Evolutionary conservation across 768 basidiomycete species (phyloP).

Genomic region (Lentinus tigrinus): DNA sequence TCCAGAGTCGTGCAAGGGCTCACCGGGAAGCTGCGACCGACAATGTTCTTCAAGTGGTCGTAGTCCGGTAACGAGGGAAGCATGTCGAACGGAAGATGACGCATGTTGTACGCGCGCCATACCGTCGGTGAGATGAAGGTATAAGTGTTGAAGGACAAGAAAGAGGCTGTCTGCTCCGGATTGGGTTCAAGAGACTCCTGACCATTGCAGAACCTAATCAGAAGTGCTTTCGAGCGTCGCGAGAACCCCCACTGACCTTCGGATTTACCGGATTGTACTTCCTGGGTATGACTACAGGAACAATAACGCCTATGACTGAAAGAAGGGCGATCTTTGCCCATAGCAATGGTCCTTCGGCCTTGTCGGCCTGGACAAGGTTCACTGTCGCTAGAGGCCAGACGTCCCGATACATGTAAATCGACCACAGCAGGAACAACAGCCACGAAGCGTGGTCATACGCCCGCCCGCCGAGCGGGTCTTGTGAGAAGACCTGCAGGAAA

Average conservation of each 20-base stretch:
- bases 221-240: not conserved
- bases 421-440: constrained; percentile 33
- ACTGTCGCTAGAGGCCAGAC: constrained; percentile 41
- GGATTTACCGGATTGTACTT: constrained; percentile 41
- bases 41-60: constrained; percentile 28
- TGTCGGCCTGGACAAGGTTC: constrained; percentile 33
- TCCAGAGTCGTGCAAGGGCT: constrained; percentile 6
- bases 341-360: constrained; percentile 30
- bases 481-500: constrained; percentile 27
- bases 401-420: constrained; percentile 36
- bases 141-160: constrained; percentile 40
- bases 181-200: constrained; percentile 22
- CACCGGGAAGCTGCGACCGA: constrained; percentile 26
- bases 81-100: constrained; percentile 31
- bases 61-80: constrained; percentile 36
- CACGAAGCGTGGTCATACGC: constrained; percentile 32
- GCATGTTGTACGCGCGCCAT: constrained; percentile 27
- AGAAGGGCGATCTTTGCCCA: constrained; percentile 39
- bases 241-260: constrained; percentile 21
- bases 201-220: not conserved
- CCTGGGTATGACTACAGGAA: constrained; percentile 40
- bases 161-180: constrained; percentile 47
- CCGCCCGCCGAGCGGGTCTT: constrained; percentile 21
- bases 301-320: constrained; percentile 30
- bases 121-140: constrained; percentile 39